Percentiles rank a stretch among this genome's conserved stretches.
These are phyloP conservation scores for Ceratocystis lukuohia DNA, from an alignment of 2,329 filamentous ascomycete genomes.

Conservation along the genomic window DNA sequence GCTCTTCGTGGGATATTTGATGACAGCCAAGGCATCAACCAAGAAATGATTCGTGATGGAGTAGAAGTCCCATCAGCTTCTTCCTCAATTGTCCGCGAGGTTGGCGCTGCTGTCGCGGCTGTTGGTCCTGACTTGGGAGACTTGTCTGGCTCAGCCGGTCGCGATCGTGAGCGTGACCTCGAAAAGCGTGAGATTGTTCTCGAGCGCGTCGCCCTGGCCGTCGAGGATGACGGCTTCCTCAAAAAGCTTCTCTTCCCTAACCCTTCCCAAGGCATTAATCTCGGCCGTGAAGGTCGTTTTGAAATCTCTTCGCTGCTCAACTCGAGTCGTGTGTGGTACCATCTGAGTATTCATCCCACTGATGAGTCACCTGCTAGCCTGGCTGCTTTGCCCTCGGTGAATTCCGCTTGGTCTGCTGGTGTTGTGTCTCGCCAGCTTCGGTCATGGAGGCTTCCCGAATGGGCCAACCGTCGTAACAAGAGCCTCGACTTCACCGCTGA, in stretches of 20 bases:
- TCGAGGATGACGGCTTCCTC: constrained; percentile 70
- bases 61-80: constrained; percentile 60
- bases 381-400: constrained; percentile 55
- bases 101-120: constrained; percentile 66
- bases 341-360: constrained; percentile 79
- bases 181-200: constrained; percentile 74
- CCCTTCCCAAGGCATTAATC: constrained; percentile 61
- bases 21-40: constrained; percentile 81
- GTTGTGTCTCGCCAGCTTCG: constrained; percentile 85
- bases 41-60: constrained; percentile 94
- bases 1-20: constrained; percentile 86
- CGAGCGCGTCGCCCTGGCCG: constrained; percentile 73
- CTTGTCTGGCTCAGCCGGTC: constrained; percentile 49
- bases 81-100: constrained; percentile 75
- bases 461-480: constrained; percentile 86
- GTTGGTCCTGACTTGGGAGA: constrained; percentile 70
- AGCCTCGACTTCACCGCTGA: constrained; percentile 91
- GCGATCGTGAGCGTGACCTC: constrained; percentile 62
- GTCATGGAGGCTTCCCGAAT: constrained; percentile 86
- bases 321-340: constrained; percentile 89
- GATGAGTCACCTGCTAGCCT: constrained; percentile 69
- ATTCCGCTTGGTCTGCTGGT: constrained; percentile 85
- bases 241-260: constrained; percentile 70
- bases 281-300: constrained; percentile 66
- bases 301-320: constrained; percentile 61